A percentile compares a stretch with the other conserved stretches of the same genome.
These are phyloP conservation scores for Eruca vesicaria DNA, from an alignment of 441 rosid genomes.

Conservation along the genomic window DNA sequence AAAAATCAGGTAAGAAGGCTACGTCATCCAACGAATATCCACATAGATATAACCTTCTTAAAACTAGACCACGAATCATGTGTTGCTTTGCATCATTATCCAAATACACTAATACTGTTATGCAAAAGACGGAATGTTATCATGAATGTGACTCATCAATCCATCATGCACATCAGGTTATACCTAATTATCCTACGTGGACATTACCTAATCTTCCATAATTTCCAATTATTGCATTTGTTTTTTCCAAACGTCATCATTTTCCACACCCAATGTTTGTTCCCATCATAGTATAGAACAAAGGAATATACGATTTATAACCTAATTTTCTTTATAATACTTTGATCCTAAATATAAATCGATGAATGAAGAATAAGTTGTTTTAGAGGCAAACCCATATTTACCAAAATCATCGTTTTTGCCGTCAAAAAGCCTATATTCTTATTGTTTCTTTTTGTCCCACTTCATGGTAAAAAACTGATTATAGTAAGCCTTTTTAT, in stretches of 20 bases:
- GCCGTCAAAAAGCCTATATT: too few relatives aligned
- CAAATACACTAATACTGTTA: conserved; percentile 7
- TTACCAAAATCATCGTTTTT: too few relatives aligned
- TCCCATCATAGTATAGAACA: background rate
- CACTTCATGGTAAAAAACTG: too few relatives aligned
- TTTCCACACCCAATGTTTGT: background rate
- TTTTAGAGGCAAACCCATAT: too few relatives aligned
- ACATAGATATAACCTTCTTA: background rate
- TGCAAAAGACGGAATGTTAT: conserved; percentile 11
- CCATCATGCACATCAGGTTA: conserved; percentile 22
- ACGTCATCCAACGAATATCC: conserved; percentile 2
- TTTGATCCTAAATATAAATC: too few relatives aligned
- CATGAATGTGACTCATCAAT: conserved; percentile 24
- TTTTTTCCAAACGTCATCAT: conserved; percentile 11
- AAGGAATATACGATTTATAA: too few relatives aligned
- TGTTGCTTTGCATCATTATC: conserved; percentile 16
- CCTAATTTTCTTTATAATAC: too few relatives aligned
- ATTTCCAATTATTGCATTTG: conserved; percentile 16
- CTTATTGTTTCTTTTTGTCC: too few relatives aligned
- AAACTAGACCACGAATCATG: background rate
- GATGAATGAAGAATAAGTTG: too few relatives aligned
- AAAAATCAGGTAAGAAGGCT: background rate
- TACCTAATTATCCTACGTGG: conserved; percentile 29
- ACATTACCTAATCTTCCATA: conserved; percentile 17
- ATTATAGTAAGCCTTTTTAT: too few relatives aligned